Evolutionary conservation across 2,329 filamentous ascomycete genomes (phyloP).

Genomic region (Coniochaeta ligniaria): DNA sequence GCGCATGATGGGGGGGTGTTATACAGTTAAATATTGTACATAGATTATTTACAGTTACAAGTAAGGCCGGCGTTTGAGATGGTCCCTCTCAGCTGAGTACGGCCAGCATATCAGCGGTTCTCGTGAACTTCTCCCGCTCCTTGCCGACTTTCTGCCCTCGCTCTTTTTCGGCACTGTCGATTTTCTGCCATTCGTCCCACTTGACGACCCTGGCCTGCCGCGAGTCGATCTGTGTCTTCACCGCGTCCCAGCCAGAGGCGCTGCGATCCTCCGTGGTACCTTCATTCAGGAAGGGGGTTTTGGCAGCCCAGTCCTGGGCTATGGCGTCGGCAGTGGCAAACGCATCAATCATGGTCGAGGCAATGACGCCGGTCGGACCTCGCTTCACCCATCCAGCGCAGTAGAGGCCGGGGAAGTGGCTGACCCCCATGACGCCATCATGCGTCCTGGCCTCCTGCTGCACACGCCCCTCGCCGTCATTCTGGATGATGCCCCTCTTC

Average conservation of each 20-base stretch:
- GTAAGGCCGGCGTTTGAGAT: neutral
- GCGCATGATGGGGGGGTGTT: conserved; percentile 12
- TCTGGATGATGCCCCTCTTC: conserved; percentile 67
- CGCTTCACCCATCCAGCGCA: conserved; percentile 95
- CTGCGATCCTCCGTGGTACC: conserved; percentile 2
- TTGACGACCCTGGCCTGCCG: conserved; percentile 56
- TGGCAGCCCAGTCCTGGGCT: conserved; percentile 61
- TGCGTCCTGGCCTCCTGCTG: conserved; percentile 26
- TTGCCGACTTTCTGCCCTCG: conserved; percentile 64
- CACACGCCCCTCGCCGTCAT: conserved; percentile 74
- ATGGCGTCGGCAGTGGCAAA: conserved; percentile 85
- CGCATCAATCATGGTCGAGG: conserved; percentile 90
- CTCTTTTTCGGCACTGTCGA: conserved; percentile 70
- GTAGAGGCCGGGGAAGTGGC: conserved; percentile 64
- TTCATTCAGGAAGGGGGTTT: conserved; percentile 29
- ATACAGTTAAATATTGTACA: neutral
- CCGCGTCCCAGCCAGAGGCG: conserved; percentile 65
- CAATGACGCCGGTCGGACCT: conserved; percentile 91
- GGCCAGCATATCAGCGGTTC: conserved; percentile 48
- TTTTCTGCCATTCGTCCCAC: conserved; percentile 80
- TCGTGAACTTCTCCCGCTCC: conserved; percentile 64
- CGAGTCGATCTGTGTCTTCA: conserved; percentile 49
- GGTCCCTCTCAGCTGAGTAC: conserved; percentile 31
- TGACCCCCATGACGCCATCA: conserved; percentile 29
- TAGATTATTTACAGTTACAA: neutral